Evolutionary conservation across 352 stramenopile genomes (phyloP).

Genomic region (Phytopythium montanum): DNA sequence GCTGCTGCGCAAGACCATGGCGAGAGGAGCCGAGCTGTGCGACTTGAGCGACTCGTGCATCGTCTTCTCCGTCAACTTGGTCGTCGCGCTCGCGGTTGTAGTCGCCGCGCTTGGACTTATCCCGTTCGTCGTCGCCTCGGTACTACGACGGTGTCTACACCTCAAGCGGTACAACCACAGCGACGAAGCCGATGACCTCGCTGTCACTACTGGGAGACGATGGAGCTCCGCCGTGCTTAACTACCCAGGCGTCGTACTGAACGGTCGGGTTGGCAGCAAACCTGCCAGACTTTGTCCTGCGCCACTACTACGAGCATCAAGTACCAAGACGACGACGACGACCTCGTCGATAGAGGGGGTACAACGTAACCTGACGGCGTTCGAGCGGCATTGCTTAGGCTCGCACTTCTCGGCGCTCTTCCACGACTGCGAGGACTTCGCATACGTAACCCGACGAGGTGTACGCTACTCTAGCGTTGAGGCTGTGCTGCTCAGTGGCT

Average conservation of each 20-base stretch:
- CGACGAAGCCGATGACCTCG: not conserved
- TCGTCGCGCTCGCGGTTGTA: slow-evolving; percentile 10
- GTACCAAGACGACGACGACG: not conserved
- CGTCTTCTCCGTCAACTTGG: slow-evolving; percentile 28
- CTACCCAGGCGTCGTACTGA: not conserved
- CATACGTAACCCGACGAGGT: slow-evolving; percentile 16
- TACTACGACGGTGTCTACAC: not conserved
- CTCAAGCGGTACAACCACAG: not conserved
- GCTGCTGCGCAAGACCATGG: slow-evolving; percentile 14
- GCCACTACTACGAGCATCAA: not conserved
- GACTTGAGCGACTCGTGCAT: slow-evolving; percentile 30
- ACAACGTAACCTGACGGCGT: slow-evolving; percentile 9
- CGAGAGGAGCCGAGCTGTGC: slow-evolving; percentile 17
- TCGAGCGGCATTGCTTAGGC: slow-evolving; percentile 21
- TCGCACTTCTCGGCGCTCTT: slow-evolving; percentile 15
- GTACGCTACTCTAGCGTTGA: slow-evolving; percentile 12
- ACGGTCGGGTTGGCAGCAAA: not conserved
- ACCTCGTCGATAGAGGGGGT: not conserved
- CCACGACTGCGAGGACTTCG: slow-evolving; percentile 21
- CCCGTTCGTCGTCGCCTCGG: not conserved
- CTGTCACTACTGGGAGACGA: not conserved
- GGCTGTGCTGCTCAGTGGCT: slow-evolving; percentile 18
- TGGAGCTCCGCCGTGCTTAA: not conserved
- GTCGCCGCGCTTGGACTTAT: not conserved
- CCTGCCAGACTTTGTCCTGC: not conserved